Percentiles rank a stretch among this genome's conserved stretches.
Evolutionary conservation across 208 protist species (phyloP).

Genomic region (Wallacemonas collosoma): DNA sequence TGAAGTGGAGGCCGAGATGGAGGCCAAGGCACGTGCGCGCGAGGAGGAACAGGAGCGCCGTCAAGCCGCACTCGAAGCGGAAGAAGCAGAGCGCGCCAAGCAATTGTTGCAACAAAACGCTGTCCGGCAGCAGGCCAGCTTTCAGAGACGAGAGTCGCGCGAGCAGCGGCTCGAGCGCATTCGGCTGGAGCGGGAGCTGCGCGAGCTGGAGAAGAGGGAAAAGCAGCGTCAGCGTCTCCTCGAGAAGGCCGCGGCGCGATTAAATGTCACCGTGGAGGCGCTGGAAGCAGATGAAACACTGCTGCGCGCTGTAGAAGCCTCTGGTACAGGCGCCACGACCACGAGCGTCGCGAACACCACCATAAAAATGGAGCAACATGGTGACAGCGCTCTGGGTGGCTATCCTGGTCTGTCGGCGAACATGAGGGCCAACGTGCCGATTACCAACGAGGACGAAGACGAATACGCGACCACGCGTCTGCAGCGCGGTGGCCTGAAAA

Average conservation of each 20-base stretch:
- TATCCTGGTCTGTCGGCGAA: not conserved
- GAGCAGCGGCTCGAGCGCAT: slow-evolving; percentile 77
- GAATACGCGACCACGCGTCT: slow-evolving; percentile 19
- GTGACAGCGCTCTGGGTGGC: not conserved
- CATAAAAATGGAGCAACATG: not conserved
- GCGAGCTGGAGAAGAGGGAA: slow-evolving; percentile 64
- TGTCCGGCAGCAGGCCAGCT: slow-evolving; percentile 25
- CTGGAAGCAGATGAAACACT: slow-evolving; percentile 75
- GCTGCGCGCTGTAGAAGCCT: slow-evolving; percentile 44
- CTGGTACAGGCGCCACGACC: not conserved
- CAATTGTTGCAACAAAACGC: slow-evolving; percentile 65
- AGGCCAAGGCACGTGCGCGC: slow-evolving; percentile 41
- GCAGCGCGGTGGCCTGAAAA: slow-evolving; percentile 19
- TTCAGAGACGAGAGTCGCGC: slow-evolving; percentile 50
- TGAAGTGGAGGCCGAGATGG: slow-evolving; percentile 57
- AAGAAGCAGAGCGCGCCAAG: slow-evolving; percentile 58
- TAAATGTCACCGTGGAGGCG: slow-evolving; percentile 71
- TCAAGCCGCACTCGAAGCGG: slow-evolving; percentile 67
- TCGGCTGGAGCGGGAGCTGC: slow-evolving; percentile 66
- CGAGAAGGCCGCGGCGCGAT: slow-evolving; percentile 52
- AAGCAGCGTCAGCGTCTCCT: slow-evolving; percentile 57
- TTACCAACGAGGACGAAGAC: slow-evolving; percentile 27
- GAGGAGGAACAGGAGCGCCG: slow-evolving; percentile 61
- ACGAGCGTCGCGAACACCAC: not conserved
- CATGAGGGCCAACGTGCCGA: slow-evolving; percentile 22